A percentile compares a stretch with the other conserved stretches of the same genome.
Evolutionary conservation across 2,329 filamentous ascomycete species (phyloP).

Genomic region (Fusarium chuoi): DNA sequence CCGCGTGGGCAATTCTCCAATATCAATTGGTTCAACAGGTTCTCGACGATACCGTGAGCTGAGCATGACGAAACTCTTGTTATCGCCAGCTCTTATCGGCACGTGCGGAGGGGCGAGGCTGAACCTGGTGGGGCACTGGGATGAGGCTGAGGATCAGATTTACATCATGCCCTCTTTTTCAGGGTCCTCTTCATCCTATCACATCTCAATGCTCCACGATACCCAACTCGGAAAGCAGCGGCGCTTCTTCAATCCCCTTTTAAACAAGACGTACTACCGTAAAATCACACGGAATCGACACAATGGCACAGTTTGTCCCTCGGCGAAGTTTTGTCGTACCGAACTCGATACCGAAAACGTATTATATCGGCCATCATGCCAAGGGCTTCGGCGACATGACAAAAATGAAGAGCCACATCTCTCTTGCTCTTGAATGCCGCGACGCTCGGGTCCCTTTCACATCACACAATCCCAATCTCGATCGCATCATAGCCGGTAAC

Average conservation of each 20-base stretch:
- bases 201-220: background rate
- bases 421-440: conserved; percentile 92
- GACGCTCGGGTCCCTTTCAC: conserved; percentile 92
- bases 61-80: conserved; percentile 32
- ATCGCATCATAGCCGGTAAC: conserved; percentile 76
- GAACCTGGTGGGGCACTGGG: background rate
- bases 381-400: conserved; percentile 80
- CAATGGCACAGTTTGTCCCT: conserved; percentile 70
- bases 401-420: conserved; percentile 83
- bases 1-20: conserved; percentile 28
- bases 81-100: conserved; percentile 19
- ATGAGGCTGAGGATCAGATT: conserved; percentile 33
- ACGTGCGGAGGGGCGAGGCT: conserved; percentile 32
- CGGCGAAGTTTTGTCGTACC: conserved; percentile 79
- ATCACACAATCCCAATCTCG: conserved; percentile 89
- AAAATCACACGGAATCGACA: background rate
- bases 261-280: background rate
- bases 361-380: conserved; percentile 93
- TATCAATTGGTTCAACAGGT: conserved; percentile 37
- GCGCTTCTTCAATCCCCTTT: background rate
- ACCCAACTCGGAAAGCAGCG: background rate
- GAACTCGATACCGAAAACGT: conserved; percentile 81
- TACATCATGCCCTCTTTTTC: conserved; percentile 18
- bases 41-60: background rate
- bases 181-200: conserved; percentile 7